Base-by-base conservation (phyloP, 169 alveolate genomes). In the Cryptosporidium canis region DNA sequence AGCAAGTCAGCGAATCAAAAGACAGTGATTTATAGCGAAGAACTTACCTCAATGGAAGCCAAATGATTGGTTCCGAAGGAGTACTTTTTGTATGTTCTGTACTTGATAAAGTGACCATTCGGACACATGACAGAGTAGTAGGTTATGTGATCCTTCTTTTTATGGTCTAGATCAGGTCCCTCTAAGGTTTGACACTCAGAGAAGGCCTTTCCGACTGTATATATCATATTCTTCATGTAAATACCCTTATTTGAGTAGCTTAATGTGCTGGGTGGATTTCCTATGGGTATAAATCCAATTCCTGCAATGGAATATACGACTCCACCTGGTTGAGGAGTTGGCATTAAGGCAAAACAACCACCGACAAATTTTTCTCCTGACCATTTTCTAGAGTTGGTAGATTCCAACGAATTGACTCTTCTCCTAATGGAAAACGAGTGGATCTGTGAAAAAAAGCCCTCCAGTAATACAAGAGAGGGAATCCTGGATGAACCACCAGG, bases 11-110 rank as follows among this genome's bases (percentile, higher is more conserved):
- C 21, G 24, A 61, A 35, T 11, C 21, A 61, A 11, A 63, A 14
- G 21, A 29, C 5, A 63, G 18, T 35, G 31, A 2, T 51, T 51
- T 21, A 56, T 56, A 12, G 14, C n/a, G 21, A 6, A 2, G n/a
- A 77, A 77, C 87, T 77, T 77, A 77, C 87, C 87, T 77, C 87
- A 24, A 77, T 77, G n/a, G 87, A 55, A 56, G 87, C 70, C 24
- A 77, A 58, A 55, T 6, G 4, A n/a, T 55, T 39, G 11, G 87
- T 77, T 11, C 87, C 87, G 16, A 77, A 77, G 24, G 77, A 77
- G 16, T 77, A 77, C 31, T 41, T 77, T 58, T 77, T 77, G 51
- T 58, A 77, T 1, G 63, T 58, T 21, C 87, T 77, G 35, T 24
- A 77, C 24, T 77, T 77, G 8, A 35, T 35, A 41, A 77, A 77